Evolutionary conservation across 163 green algal genomes (phyloP), one percentile per base, ranked within the genome.

Genomic region (Volvox carteri): DNA sequence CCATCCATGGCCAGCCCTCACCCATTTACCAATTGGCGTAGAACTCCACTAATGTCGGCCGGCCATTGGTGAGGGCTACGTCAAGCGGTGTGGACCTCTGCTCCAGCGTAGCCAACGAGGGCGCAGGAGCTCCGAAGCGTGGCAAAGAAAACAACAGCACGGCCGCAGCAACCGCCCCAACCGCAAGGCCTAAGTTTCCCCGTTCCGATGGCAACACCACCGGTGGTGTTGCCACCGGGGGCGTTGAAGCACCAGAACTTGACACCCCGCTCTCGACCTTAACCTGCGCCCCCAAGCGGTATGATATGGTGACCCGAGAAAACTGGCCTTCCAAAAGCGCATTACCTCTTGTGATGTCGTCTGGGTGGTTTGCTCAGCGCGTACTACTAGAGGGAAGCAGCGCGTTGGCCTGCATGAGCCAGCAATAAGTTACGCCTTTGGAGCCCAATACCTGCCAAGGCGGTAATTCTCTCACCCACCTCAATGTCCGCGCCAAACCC

Each of bases 31-130:
- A 99, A 46, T 96, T 94, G 14, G 97, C 97, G 84, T 99, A 99
- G 78, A 99, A 99, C 90, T 99, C 98, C 33, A 99, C 84, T 21
- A 99, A 92, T 0, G 96, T 99, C 0, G 97, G 97, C 65, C 93
- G 93, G 33, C 95, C 95, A 78, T 98, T 99, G 6, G 41, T 41
- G 33, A 99, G 92, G 0, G 97, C 97, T 25, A 79, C 76, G 62
- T 98, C 95, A 1, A 98, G 90, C 0, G 96, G 94, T 14, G 96
- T 81, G 0, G 96, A 87, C 6, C 86, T 79, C 16, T 87, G 79
- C 90, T 97, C 95, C n/a, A 98, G 78, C 16, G 90, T 93, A 0
- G 93, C 92, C 30, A 98, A 93, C 8, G 94, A 94, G 19, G 96
- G 93, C 0, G 89, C 94, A 0, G 87, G 6, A 48, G 48, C 7